Base-by-base conservation (phyloP, 305 asterid genomes). In the Fraxinus baroniana region DNA sequence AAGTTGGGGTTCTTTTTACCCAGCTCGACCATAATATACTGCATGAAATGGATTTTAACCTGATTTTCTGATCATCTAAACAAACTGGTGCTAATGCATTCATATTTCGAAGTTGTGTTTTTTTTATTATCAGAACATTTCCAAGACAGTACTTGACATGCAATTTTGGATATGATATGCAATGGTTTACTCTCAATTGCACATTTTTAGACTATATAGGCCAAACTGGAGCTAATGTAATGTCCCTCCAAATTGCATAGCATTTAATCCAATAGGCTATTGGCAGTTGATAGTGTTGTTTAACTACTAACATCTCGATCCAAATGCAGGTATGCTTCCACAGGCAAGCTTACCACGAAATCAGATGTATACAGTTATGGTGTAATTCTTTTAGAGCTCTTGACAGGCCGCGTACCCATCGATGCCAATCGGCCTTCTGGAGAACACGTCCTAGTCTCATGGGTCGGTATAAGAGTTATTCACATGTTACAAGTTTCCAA, bases 281-380 rank as follows among this genome's bases (percentile, higher is more conserved):
- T 13, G 36, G 2, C 74, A 4, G 18, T 66, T 17, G 8, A 28
- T 13, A 64, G 10, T 24, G 28, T 13, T 66, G 74, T 66, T 66
- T 28, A 68, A 28, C 74, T 68, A 68, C 75, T 68, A 30, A 30
- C 13, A 12, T 68, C 7, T 68, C 3, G 20, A 68, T 68, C 20
- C 20, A 30, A 30, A 80, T 83, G 81, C 80, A 94, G 97, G 91
- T 93, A 94, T 86, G 97, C 97, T 76, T 91, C 97, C 44, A 90
- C 96, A n/a, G 97, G 97, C 17, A 91, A 91, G 86, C 97, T 94
- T 32, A 93, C 98, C 9, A 94, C 96, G 3, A 94, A 94, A 76
- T 94, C 98, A 9, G 97, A 94, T 74, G 94, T 91, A 33, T 92
- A 94, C 80, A 94, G 97, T 84, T 94, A 92, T 2, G 97, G 97